Base-by-base conservation (phyloP, 257 asterid genomes). In the Fraxinus excelsior region DNA sequence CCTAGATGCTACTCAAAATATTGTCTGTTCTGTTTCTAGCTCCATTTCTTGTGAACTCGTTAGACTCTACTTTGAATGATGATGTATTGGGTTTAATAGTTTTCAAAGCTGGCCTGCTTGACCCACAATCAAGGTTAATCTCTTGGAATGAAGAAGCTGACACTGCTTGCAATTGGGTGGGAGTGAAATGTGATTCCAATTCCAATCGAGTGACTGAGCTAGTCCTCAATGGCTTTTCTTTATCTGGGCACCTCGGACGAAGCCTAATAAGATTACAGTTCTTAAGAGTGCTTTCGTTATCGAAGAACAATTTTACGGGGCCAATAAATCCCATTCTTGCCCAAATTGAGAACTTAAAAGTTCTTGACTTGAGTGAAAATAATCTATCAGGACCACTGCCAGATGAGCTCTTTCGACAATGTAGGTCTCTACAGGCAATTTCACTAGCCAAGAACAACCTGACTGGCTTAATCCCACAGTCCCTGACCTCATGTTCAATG, bases 31-130 rank as follows among this genome's bases (percentile, higher is more conserved):
- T 88, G 23, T 56, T 84, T 29, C 26, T 87, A 26, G n/a, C 74
- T 65, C 87, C 85, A 28, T 76, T 86, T 42, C 49, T 78, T 38
- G 85, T 76, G 18, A 67, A 81, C 32, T 87, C 90, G 49, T 10
- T 76, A 4, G 94, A 84, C 83, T 86, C 96, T 1, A 87, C 92
- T 70, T 91, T 93, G 79, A 90, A 88, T 84, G 98, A 91, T 85
- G 98, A 93, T 87, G 91, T 91, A 28, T 80, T 93, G 88, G 98
- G 94, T 16, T 77, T 93, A 75, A 91, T 93, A 34, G 97, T 88
- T 46, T 86, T 93, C 81, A 93, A 91, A 78, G 88, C 96, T 10
- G 97, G 90, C 28, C 65, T 93, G 0, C 56, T 74, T 42, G 97
- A 93, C 92, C 93, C 96, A 4, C 82, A 87, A 18, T 81, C 88